Evolutionary conservation across 495 filamentous ascomycete species (phyloP).

Genomic region (Lepidopterella palustris): DNA sequence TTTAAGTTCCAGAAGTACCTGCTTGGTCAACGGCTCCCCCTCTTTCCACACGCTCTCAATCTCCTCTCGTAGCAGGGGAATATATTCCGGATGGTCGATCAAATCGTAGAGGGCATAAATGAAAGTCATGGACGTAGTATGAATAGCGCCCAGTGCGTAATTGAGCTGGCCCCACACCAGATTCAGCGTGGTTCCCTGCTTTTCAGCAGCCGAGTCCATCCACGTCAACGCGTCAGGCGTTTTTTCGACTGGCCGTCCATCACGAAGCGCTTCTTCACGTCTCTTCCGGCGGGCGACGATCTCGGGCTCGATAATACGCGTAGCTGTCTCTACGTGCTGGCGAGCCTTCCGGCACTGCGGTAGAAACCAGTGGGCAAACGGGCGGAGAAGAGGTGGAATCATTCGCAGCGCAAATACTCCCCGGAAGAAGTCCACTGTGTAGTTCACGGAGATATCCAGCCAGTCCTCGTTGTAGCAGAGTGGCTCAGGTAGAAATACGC

Average conservation of each 20-base stretch:
- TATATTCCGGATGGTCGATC: slow-evolving; percentile 42
- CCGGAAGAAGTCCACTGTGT: slow-evolving; percentile 47
- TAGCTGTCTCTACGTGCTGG: slow-evolving; percentile 27
- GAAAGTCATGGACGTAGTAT: slow-evolving; percentile 19
- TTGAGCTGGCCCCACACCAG: neutral
- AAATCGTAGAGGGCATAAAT: slow-evolving; percentile 39
- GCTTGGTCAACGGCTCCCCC: slow-evolving; percentile 30
- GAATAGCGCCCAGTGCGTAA: slow-evolving; percentile 14
- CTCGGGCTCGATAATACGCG: slow-evolving; percentile 34
- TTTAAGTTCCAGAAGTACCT: slow-evolving; percentile 38
- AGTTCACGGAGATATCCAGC: slow-evolving; percentile 50
- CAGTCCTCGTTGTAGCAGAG: slow-evolving; percentile 51
- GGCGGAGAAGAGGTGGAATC: slow-evolving; percentile 38
- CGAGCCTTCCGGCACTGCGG: slow-evolving; percentile 33
- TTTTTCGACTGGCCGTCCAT: slow-evolving; percentile 21
- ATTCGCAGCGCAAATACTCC: slow-evolving; percentile 33
- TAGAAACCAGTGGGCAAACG: slow-evolving; percentile 38
- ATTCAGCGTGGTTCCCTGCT: neutral
- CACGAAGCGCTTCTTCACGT: slow-evolving; percentile 27
- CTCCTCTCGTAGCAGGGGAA: slow-evolving; percentile 49
- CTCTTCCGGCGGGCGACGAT: slow-evolving; percentile 30
- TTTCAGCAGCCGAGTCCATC: slow-evolving; percentile 16
- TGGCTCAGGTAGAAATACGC: slow-evolving; percentile 48
- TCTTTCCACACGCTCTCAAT: slow-evolving; percentile 38
- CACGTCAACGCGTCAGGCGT: slow-evolving; percentile 38